A percentile compares a stretch with the other conserved stretches of the same genome.
These are phyloP conservation scores for Rubus idaeus DNA, from an alignment of 306 rosid species.

Conservation along the genomic window DNA sequence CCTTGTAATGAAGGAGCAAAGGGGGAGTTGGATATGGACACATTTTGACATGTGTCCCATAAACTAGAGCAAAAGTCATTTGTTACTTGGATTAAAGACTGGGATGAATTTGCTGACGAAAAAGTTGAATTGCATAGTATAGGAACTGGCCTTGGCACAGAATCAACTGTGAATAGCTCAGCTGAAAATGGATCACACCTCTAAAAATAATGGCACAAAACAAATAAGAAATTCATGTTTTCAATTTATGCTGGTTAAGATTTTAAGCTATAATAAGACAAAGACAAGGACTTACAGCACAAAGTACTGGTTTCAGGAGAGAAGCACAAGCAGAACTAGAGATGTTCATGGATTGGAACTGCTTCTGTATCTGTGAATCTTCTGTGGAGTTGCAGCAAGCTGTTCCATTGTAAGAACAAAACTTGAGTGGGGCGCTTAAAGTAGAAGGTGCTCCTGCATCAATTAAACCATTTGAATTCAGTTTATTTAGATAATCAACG, in stretches of 20 bases:
- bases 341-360: conserved; percentile 60
- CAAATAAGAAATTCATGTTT: conserved; percentile 14
- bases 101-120: conserved; percentile 56
- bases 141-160: conserved; percentile 69
- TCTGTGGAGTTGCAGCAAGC: conserved; percentile 75
- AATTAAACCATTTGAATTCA: conserved; percentile 14
- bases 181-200: conserved; percentile 91
- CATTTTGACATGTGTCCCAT: conserved; percentile 85
- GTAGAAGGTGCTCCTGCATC: conserved; percentile 66
- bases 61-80: conserved; percentile 62
- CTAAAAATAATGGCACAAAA: conserved; percentile 32
- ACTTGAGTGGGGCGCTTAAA: conserved; percentile 48
- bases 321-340: conserved; percentile 73
- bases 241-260: not conserved
- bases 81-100: conserved; percentile 47
- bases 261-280: not conserved
- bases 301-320: conserved; percentile 68
- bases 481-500: not conserved
- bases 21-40: conserved; percentile 69
- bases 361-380: conserved; percentile 65
- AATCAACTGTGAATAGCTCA: conserved; percentile 53
- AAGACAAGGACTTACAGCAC: conserved; percentile 60
- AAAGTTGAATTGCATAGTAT: conserved; percentile 75
- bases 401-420: conserved; percentile 78
- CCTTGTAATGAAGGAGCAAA: conserved; percentile 72